phyloP scores from a whole-genome alignment of 805 yeast species.

The Henningerozyma blattae region DNA sequence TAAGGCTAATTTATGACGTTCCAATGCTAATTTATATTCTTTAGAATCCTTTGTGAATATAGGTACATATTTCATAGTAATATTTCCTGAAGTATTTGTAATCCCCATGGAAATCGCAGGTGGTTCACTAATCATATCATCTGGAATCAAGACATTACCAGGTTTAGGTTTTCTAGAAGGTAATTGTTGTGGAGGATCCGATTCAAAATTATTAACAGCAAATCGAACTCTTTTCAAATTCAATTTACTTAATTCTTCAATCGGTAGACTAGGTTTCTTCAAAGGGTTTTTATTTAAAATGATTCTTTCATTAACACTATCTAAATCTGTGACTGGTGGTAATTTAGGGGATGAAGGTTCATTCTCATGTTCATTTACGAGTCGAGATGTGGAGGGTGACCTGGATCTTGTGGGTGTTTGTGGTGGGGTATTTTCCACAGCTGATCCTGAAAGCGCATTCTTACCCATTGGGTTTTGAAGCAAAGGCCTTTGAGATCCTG shows the following conservation, averaged over 20 bases:
- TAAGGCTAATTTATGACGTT: conserved; percentile 40
- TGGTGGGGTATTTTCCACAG: conserved; percentile 2
- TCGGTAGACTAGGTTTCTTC: conserved; percentile 26
- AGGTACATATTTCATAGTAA: conserved; percentile 3
- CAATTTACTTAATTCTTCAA: conserved; percentile 12
- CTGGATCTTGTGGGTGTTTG: not conserved
- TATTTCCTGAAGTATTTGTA: conserved; percentile 27
- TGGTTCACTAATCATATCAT: conserved; percentile 45
- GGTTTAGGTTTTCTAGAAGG: conserved; percentile 74
- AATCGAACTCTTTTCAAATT: conserved; percentile 58
- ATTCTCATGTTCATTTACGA: conserved; percentile 3
- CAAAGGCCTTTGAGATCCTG: not conserved
- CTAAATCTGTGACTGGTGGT: not conserved
- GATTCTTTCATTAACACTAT: conserved; percentile 19
- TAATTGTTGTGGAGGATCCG: conserved; percentile 90
- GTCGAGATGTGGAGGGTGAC: conserved; percentile 7
- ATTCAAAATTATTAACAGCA: conserved; percentile 57
- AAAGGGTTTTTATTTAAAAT: conserved; percentile 35
- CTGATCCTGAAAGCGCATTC: not conserved
- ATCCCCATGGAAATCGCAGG: conserved; percentile 63
- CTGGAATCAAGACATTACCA: conserved; percentile 68
- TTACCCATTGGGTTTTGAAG: not conserved
- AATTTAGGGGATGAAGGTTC: conserved; percentile 4
- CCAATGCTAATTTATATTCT: conserved; percentile 46
- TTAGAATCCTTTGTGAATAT: conserved; percentile 24